Conservation (phyloP, 202 grass and related monocot genomes). For the Eragrostis tef region DNA sequence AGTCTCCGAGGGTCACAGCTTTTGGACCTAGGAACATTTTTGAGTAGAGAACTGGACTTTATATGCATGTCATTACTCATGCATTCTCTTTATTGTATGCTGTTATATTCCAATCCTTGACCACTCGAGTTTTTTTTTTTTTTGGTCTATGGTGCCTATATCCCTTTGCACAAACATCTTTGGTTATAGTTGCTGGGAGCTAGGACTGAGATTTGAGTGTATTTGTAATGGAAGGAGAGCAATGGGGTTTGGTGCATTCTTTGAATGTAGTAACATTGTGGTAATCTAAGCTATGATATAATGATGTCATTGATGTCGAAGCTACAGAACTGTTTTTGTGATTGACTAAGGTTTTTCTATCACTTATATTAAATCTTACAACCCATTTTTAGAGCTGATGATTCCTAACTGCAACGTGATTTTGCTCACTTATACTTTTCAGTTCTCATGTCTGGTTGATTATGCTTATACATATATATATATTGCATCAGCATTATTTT, state of each 20-base stretch:
- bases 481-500: constrained; percentile 28
- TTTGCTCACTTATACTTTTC: constrained; percentile 17
- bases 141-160: neutral
- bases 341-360: neutral
- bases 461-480: constrained; percentile 33
- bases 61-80: neutral
- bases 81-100: neutral
- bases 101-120: neutral
- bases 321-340: constrained; percentile 1
- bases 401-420: constrained; percentile 16
- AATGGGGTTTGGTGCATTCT: neutral
- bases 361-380: neutral
- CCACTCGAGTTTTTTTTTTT: neutral
- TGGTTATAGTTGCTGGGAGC: neutral
- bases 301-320: neutral
- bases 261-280: neutral
- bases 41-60: neutral
- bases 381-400: constrained; percentile 9
- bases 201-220: constrained; percentile 1
- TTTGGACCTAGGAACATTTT: neutral
- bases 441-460: constrained; percentile 13
- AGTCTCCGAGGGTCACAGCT: neutral
- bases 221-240: neutral
- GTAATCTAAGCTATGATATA: neutral
- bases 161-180: neutral